phyloP scores from a whole-genome alignment of 306 rosid genomes.

The Lithocarpus polystachyus region DNA sequence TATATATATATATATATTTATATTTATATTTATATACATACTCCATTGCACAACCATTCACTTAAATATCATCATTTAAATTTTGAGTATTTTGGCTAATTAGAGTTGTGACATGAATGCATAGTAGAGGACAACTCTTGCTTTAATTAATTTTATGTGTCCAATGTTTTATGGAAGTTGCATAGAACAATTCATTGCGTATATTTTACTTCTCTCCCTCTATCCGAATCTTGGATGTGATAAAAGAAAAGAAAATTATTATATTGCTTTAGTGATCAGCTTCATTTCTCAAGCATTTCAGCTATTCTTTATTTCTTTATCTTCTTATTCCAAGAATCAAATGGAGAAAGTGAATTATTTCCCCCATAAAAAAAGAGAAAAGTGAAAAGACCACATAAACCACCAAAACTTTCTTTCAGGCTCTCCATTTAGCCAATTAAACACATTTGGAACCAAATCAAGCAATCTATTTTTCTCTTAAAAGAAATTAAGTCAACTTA shows the following conservation, averaged over 20 bases:
- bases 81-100: background rate
- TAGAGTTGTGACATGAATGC: too few species aligned
- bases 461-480: background rate
- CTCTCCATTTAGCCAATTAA: too few species aligned
- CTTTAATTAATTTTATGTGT: background rate
- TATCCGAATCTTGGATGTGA: background rate
- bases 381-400: too few species aligned
- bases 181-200: background rate
- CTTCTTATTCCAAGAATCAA: background rate
- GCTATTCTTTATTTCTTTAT: background rate
- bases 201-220: background rate
- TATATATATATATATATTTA: too few species aligned
- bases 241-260: background rate
- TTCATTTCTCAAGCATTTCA: background rate
- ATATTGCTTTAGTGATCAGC: background rate
- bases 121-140: background rate
- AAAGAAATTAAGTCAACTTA: background rate
- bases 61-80: background rate
- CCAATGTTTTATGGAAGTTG: background rate
- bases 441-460: background rate
- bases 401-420: too few species aligned
- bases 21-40: too few species aligned
- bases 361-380: too few species aligned
- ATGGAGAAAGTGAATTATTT: too few species aligned
- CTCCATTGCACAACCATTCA: background rate